These are phyloP conservation scores for Stentor coeruleus DNA, from an alignment of 73 alveolate species.

Conservation along the genomic window DNA sequence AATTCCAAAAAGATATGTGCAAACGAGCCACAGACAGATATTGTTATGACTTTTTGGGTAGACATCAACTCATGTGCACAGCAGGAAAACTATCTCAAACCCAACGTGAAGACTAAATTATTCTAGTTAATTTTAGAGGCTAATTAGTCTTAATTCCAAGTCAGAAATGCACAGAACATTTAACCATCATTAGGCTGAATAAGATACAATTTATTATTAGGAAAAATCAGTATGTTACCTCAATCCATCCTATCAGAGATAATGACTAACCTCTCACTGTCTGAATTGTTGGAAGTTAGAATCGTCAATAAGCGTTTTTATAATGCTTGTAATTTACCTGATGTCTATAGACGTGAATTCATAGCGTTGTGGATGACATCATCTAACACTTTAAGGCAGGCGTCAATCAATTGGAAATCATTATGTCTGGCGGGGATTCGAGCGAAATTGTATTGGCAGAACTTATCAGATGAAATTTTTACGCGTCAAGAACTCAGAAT, in stretches of 20 bases:
- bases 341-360: neutral
- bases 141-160: too few species aligned
- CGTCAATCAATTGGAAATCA: conserved; percentile 5
- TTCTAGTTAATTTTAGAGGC: too few species aligned
- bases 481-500: neutral
- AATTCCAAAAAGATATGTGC: conserved; percentile 22
- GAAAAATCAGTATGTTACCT: conserved; percentile 17
- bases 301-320: neutral
- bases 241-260: neutral
- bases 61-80: conserved; percentile 29
- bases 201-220: too few species aligned
- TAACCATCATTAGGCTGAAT: too few species aligned
- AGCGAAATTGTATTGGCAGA: neutral
- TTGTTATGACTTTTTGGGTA: conserved; percentile 24
- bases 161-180: too few species aligned
- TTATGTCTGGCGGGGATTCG: neutral
- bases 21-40: conserved; percentile 16
- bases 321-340: neutral
- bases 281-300: neutral
- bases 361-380: neutral
- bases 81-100: conserved; percentile 18
- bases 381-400: neutral
- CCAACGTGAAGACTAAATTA: conserved; percentile 19
- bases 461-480: neutral
- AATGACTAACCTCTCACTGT: neutral